Evolutionary conservation across 2,329 filamentous ascomycete genomes (phyloP), one percentile per base, ranked within the genome.

Genomic region (Aureobasidium sp.): DNA sequence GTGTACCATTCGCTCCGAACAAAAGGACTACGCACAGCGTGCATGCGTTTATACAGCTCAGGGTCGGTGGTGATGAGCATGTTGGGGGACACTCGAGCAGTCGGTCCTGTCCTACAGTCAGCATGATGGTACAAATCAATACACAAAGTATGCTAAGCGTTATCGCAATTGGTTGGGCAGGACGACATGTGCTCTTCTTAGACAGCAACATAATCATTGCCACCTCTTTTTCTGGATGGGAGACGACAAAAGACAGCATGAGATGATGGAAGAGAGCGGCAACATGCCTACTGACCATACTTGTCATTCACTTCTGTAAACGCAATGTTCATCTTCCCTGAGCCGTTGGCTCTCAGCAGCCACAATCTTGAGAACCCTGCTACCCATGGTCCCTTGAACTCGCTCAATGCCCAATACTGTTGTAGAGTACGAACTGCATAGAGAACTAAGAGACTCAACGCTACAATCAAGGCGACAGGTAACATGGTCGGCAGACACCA

Each of bases 361-460:
- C 74, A 76, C 64, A 76, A 57, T 20, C 75, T 67, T 7, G 73
- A 73, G 70, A 72, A 76, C 11, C 72, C 72, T 20, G 69, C 67
- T 1, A 68, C 70, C 69, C 73, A 74, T 58, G 75, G 74, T 31
- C 75, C 75, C 22, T 71, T 70, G 63, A 76, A 76, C 8, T 70
- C 65, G 20, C 65, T 68, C 53, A 76, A 67, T 2, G 70, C 65
- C 58, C 66, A 65, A 62, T 73, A 73, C n/a, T 66, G 69, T 25
- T 66, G 69, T 22, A 72, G 53, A 29, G 66, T 69, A 34, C 68
- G 71, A 61, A 66, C 57, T 29, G 70, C 37, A 36, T 52, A 61
- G 11, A 61, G 37, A 7, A 52, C 12, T 12, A 52, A 42, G n/a
- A 61, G 47, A 47, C 57, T 37, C 37, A 61, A 36, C 11, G 25